Percentiles rank a stretch among this genome's conserved stretches.
These are phyloP conservation scores for Stephania japonica DNA, from an alignment of 164 flowering plant genomes.

Conservation along the genomic window DNA sequence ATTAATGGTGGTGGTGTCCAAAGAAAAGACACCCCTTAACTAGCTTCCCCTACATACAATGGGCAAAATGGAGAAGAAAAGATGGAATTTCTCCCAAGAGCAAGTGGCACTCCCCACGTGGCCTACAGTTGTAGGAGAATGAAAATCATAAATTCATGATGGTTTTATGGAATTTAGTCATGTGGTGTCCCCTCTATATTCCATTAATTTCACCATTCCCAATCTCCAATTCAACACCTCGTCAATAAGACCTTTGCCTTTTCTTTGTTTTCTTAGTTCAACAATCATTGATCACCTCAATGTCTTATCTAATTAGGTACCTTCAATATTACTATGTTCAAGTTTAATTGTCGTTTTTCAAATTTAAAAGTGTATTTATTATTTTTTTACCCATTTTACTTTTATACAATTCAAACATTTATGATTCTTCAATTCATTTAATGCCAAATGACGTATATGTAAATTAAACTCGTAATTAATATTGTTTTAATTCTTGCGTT, in stretches of 20 bases:
- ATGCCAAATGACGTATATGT: no score
- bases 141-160: conserved; percentile 27
- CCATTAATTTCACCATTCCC: conserved; percentile 3
- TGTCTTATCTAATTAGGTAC: no score
- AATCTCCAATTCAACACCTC: not conserved
- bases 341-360: no score
- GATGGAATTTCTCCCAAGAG: not conserved
- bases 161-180: conserved; percentile 23
- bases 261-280: not conserved
- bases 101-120: not conserved
- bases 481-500: no score
- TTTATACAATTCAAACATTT: no score
- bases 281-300: not conserved
- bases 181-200: conserved; percentile 17
- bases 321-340: no score
- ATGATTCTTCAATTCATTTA: no score
- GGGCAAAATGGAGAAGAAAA: not conserved
- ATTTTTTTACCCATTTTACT: no score
- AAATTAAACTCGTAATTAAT: no score
- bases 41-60: not conserved
- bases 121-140: not conserved
- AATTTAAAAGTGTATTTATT: no score
- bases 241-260: not conserved
- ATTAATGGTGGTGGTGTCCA: not conserved
- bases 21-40: not conserved